These are phyloP conservation scores for Bryoglossum gracile DNA, from an alignment of 495 filamentous ascomycete species.

Conservation along the genomic window DNA sequence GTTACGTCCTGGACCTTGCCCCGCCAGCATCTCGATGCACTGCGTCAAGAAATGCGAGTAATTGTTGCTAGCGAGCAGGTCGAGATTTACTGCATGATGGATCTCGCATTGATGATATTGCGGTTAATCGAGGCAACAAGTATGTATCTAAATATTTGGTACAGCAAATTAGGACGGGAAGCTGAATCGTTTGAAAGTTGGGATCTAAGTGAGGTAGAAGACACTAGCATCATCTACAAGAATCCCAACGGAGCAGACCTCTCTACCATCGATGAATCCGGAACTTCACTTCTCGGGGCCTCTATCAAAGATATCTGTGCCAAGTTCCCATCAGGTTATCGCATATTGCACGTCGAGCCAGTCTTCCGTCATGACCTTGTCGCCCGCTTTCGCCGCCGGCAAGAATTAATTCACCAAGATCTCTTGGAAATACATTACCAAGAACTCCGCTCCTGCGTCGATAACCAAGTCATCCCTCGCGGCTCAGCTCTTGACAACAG, in stretches of 20 bases:
- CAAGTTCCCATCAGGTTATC: constrained; percentile 24
- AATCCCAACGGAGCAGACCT: constrained; percentile 11
- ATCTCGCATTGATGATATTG: constrained; percentile 5
- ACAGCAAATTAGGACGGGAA: not conserved
- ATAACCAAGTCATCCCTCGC: not conserved
- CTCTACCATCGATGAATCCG: constrained; percentile 6
- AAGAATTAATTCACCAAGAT: constrained; percentile 24
- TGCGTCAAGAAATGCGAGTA: not conserved
- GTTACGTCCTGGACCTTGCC: not conserved
- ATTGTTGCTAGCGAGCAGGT: not conserved
- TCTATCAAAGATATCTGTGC: constrained; percentile 31
- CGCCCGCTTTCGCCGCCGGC: constrained; percentile 25
- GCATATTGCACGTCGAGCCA: constrained; percentile 37
- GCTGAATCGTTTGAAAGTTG: not conserved
- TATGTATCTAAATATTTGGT: not conserved
- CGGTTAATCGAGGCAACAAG: constrained; percentile 5
- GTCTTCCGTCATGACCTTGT: constrained; percentile 31
- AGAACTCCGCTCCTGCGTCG: constrained; percentile 18
- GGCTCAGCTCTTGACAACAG: constrained; percentile 14
- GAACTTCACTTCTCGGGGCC: constrained; percentile 22
- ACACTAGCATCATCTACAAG: not conserved
- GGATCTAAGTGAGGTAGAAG: not conserved
- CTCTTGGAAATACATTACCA: constrained; percentile 17
- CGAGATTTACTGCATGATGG: not conserved
- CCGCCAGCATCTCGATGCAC: constrained; percentile 2